Evolutionary conservation across 1,284 basidiomycete species (phyloP), one percentile per base, ranked within the genome.

Genomic region (Puccinia hordei): DNA sequence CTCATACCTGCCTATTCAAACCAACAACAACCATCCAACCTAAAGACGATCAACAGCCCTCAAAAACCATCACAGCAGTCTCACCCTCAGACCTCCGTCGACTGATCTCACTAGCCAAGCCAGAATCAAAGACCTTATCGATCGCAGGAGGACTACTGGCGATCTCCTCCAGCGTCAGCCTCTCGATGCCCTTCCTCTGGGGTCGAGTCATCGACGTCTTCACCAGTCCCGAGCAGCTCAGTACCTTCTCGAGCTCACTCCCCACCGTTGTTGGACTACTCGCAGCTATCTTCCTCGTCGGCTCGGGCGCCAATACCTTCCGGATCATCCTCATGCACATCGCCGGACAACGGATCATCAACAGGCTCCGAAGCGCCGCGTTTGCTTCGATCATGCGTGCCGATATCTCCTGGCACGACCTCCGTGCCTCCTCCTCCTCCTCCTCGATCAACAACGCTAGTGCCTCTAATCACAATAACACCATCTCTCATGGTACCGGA

Each of bases 141-240:
- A 0, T 81, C 85, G 8, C 82, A n/a, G 24, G 82, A 84, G 51
- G 55, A 19, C 44, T 80, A 10, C 83, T 87, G 8, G 83, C 86
- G 53, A 81, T 87, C 57, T 87, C 86, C 0, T 86, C 86, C 0
- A 86, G 86, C 2, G 93, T 99, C 17, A 93, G 94, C 12, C 92
- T 98, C 90, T 92, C 92, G 81, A 89, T 97, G 13, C 95, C 95
- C 0, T 90, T 96, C 83, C 93, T 93, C 0, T 91, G 96, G 83
- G 95, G 94, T 33, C 92, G 91, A 85, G 88, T 97, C 71, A 96
- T 97, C 82, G 94, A 96, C 86, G 94, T 92, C 86, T 97, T 95
- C 86, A 91, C 93, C 0, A 87, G 90, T 17, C 82, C 88, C 2
- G 88, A 89, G 83, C 90, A 91, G 46, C 51, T 80, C 9, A 71